A percentile compares a stretch with the other conserved stretches of the same genome.
These are phyloP conservation scores for Fomitopsis pinicola DNA, from an alignment of 1,284 basidiomycete genomes.

Conservation along the genomic window DNA sequence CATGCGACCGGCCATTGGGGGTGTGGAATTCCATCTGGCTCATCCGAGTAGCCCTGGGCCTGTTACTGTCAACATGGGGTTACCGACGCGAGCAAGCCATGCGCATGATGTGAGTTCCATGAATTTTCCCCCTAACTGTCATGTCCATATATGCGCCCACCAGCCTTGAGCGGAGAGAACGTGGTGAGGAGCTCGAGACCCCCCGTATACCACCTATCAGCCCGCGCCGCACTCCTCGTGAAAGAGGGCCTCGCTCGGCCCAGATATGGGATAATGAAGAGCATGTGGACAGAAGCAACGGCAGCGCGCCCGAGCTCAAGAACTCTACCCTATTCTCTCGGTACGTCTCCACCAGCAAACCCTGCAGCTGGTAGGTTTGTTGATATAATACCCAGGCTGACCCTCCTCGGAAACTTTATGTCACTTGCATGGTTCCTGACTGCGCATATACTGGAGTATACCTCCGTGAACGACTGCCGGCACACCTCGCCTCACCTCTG, in stretches of 20 bases:
- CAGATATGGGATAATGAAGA: neutral
- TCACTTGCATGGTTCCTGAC: constrained; percentile 77
- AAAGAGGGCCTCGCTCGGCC: neutral
- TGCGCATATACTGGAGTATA: constrained; percentile 73
- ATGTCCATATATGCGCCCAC: neutral
- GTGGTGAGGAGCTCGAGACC: neutral
- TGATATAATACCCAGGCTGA: constrained; percentile 38
- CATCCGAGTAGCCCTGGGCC: constrained; percentile 49
- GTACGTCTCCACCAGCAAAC: constrained; percentile 27
- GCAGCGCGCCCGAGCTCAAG: constrained; percentile 3
- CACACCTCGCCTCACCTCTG: constrained; percentile 70
- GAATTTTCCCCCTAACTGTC: no score
- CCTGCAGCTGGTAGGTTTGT: neutral
- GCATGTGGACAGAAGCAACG: neutral
- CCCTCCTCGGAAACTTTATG: constrained; percentile 59
- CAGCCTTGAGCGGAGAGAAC: neutral
- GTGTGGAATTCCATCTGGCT: constrained; percentile 71
- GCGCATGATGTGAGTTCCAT: constrained; percentile 28
- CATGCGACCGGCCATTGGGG: constrained; percentile 65
- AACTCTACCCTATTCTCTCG: constrained; percentile 23
- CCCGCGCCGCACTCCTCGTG: neutral
- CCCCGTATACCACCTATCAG: neutral
- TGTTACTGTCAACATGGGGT: constrained; percentile 55
- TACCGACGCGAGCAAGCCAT: constrained; percentile 45
- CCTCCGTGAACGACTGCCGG: constrained; percentile 67